Conservation (phyloP, 2,329 filamentous ascomycete species). For the Penicillium sclerotiorum region DNA sequence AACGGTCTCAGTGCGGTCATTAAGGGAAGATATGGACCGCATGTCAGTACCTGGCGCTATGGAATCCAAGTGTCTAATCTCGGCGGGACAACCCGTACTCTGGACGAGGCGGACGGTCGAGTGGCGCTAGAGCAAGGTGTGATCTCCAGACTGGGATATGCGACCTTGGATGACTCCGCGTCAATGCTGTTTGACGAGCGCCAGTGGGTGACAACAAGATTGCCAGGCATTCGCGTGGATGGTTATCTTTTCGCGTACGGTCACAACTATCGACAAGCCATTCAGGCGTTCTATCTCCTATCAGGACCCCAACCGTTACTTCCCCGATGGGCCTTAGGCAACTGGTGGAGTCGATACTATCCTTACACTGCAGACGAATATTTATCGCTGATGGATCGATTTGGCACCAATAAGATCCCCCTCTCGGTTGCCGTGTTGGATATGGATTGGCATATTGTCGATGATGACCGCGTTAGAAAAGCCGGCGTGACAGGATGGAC, state of each 20-base stretch:
- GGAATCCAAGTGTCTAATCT: not conserved
- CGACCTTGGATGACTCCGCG: not conserved
- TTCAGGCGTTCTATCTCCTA: slow-evolving; percentile 58
- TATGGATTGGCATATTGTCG: slow-evolving; percentile 1
- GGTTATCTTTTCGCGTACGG: slow-evolving; percentile 65
- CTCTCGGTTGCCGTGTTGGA: not conserved
- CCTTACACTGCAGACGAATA: not conserved
- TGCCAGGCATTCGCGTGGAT: slow-evolving; percentile 54
- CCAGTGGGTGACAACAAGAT: not conserved
- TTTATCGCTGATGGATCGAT: not conserved
- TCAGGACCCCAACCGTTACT: slow-evolving; percentile 33
- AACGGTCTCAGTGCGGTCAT: not conserved
- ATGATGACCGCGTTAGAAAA: not conserved
- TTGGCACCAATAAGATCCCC: not conserved
- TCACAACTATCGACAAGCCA: slow-evolving; percentile 57
- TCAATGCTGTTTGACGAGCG: not conserved
- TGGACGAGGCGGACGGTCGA: not conserved
- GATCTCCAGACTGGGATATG: not conserved
- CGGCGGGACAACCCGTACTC: not conserved
- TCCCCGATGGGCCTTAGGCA: not conserved
- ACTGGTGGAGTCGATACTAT: not conserved
- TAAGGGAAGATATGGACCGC: not conserved
- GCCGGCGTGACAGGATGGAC: slow-evolving; percentile 55
- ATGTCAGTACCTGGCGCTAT: slow-evolving; percentile 1
- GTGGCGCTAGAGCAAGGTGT: not conserved